A percentile compares a stretch with the other conserved stretches of the same genome.
These are phyloP conservation scores for Arctostaphylos glauca DNA, from an alignment of 148 eudicot species.

Conservation along the genomic window DNA sequence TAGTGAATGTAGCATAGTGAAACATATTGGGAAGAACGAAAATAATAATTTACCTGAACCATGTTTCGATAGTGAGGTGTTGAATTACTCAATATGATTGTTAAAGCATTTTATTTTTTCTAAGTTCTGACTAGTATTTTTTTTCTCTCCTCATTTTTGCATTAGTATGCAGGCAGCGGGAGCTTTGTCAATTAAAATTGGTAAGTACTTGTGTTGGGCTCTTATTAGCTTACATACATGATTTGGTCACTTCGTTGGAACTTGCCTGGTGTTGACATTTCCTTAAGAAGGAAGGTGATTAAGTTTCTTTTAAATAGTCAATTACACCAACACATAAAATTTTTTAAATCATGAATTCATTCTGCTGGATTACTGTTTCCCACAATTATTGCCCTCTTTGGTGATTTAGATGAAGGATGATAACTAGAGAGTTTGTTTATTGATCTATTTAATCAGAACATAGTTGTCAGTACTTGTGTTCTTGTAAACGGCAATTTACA, in stretches of 20 bases:
- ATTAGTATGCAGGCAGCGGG: constrained; percentile 86
- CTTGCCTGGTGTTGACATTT: not conserved
- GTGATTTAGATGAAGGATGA: not conserved
- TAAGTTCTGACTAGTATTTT: not conserved
- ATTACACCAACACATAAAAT: not conserved
- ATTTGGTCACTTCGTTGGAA: not conserved
- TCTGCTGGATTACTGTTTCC: not conserved
- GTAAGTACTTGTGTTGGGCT: constrained; percentile 39
- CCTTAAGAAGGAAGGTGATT: not conserved
- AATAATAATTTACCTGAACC: not conserved
- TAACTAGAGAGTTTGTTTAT: not conserved
- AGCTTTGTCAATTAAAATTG: constrained; percentile 80
- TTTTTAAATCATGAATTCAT: not conserved
- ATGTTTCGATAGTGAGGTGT: not conserved
- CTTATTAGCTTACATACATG: not conserved
- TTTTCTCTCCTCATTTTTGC: not conserved
- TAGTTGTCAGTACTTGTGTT: not conserved
- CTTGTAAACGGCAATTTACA: not conserved
- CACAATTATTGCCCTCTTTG: not conserved
- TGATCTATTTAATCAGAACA: not conserved
- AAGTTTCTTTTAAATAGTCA: not conserved
- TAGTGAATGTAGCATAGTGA: not conserved
- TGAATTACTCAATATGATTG: not conserved
- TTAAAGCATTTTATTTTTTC: not conserved
- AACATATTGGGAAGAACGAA: not conserved